Evolutionary conservation across 2,329 filamentous ascomycete genomes (phyloP).

Genomic region (Pseudogymnoascus pannorum): DNA sequence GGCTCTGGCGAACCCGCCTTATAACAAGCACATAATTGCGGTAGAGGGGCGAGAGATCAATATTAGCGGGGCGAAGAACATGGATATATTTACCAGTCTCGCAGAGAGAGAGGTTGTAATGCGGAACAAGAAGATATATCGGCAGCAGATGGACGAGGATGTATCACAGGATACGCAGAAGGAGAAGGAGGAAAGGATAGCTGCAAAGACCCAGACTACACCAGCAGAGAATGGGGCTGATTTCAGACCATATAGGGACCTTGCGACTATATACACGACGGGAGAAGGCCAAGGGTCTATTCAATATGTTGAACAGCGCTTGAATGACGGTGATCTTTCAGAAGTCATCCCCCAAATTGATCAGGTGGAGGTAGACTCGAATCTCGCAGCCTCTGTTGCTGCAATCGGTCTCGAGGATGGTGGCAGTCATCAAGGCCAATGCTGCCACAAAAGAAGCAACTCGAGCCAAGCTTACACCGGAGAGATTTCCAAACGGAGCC

Average conservation of each 20-base stretch:
- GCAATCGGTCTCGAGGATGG: not conserved
- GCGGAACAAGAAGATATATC: slow-evolving; percentile 76
- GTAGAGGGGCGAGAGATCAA: slow-evolving; percentile 85
- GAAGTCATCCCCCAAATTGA: slow-evolving; percentile 59
- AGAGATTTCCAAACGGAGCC: slow-evolving; percentile 25
- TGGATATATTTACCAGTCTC: slow-evolving; percentile 76
- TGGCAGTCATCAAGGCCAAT: slow-evolving; percentile 13
- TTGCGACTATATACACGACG: slow-evolving; percentile 45
- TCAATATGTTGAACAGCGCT: slow-evolving; percentile 68
- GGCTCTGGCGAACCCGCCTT: slow-evolving; percentile 75
- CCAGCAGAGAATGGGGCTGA: slow-evolving; percentile 30
- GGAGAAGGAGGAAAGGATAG: slow-evolving; percentile 34
- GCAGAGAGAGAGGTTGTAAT: slow-evolving; percentile 65
- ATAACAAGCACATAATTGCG: slow-evolving; percentile 79
- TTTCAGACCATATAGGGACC: slow-evolving; percentile 43
- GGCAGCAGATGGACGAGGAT: slow-evolving; percentile 26
- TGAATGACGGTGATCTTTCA: slow-evolving; percentile 65
- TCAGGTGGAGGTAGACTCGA: slow-evolving; percentile 29
- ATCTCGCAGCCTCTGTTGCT: not conserved
- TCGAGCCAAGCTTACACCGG: slow-evolving; percentile 17
- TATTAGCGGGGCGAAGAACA: slow-evolving; percentile 73
- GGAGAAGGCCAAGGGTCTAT: slow-evolving; percentile 61
- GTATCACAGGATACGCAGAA: slow-evolving; percentile 38
- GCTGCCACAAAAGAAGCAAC: not conserved
- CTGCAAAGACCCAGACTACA: slow-evolving; percentile 26